Conservation (phyloP, 2,329 filamentous ascomycete genomes). For the Hymenotorrendiella dingleyae region DNA sequence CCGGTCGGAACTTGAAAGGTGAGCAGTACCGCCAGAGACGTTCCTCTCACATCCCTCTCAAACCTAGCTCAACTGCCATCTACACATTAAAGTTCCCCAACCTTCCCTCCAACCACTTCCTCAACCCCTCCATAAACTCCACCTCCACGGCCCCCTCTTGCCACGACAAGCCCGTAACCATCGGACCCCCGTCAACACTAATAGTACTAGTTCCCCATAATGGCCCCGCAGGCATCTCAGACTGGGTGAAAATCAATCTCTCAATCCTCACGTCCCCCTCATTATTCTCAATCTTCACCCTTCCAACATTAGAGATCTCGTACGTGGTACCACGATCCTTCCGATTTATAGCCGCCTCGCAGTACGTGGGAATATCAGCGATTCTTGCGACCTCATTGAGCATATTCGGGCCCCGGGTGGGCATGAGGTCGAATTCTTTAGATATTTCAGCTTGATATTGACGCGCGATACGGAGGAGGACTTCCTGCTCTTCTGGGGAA, state of each 20-base stretch:
- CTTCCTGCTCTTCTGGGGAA: background rate
- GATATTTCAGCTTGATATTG: conserved; percentile 10
- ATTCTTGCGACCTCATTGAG: too few relatives aligned
- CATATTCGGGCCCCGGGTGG: background rate
- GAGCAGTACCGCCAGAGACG: too few relatives aligned
- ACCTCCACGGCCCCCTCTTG: conserved; percentile 17
- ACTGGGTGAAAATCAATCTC: conserved; percentile 19
- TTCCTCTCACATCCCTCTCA: too few relatives aligned
- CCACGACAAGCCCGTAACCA: conserved; percentile 19
- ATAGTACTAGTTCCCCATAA: conserved; percentile 15
- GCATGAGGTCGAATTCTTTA: conserved; percentile 7
- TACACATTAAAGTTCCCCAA: conserved; percentile 2
- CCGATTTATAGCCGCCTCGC: conserved; percentile 2
- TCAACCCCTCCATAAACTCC: conserved; percentile 11
- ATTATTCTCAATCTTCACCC: conserved; percentile 6
- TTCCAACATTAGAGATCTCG: conserved; percentile 24
- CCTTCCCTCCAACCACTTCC: conserved; percentile 9
- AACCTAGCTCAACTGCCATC: too few relatives aligned
- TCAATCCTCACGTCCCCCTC: conserved; percentile 8
- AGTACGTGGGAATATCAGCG: background rate
- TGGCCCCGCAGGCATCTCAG: conserved; percentile 16
- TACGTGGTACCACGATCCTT: conserved; percentile 12
- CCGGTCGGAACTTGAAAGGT: too few relatives aligned
- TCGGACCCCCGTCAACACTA: conserved; percentile 12
- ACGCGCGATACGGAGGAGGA: conserved; percentile 3